Base-by-base conservation (phyloP, 78 protist genomes). In the Dictyostelium capitatum region DNA sequence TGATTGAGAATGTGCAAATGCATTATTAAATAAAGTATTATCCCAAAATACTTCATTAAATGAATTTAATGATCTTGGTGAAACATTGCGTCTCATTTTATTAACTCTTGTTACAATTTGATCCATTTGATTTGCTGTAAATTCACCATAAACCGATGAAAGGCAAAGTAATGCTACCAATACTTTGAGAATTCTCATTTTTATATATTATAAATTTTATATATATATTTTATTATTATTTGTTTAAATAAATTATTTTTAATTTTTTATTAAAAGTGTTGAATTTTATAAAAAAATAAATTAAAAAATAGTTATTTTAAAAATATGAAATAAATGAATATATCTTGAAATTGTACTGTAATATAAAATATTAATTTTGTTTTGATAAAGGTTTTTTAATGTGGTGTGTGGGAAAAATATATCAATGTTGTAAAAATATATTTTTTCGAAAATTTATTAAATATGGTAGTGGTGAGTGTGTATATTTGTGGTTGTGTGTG, bases 41-140 rank as follows among this genome's bases (percentile, higher is more conserved):
- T 69, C 50, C 93, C 93, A 87, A 15, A 43, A 48, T 41, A 84
- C 23, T 54, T 28, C 30, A 4, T 87, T 48, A 48, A 30, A 67
- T 12, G 47, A 32, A 43, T 57, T 65, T 48, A 46, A 1, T 28
- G 30, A 43, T 19, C 6, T 17, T 59, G 93, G 93, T 6, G 53
- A 43, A 19, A 47, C 75, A 7, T 67, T 28, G 32, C 20, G 7
- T 84, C 92, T 84, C 10, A 57, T 37, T 25, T 28, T 53, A 73
- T 83, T 83, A 14, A 83, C 15, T 43, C 14, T 7, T 2, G 23
- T 12, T 0, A 54, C 43, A 9, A 83, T 17, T 9, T 7, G 32
- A 30, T 20, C 37, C 46, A 51, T 48, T 51, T 83, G 80, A 12
- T 51, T 57, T 41, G 30, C 48, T 6, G 82, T 20, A 53, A 69